These are phyloP conservation scores for Persicaria tinctoria DNA, from an alignment of 148 eudicot species.

Conservation along the genomic window DNA sequence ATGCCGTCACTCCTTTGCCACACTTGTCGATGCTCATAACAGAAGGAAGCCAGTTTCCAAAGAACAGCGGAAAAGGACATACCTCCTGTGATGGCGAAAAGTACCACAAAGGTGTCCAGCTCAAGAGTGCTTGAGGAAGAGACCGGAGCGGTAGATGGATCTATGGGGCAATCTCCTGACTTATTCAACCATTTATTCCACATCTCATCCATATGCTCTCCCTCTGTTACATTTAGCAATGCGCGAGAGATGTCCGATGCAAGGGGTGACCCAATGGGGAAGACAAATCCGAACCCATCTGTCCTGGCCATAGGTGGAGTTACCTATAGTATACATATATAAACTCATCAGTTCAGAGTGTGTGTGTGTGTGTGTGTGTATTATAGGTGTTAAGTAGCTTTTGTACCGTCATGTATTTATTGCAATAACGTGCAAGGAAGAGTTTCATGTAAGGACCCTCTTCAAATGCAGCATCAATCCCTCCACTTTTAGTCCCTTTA, in stretches of 20 bases:
- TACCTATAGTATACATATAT: background rate
- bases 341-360: too few relatives aligned
- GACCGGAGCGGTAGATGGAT: background rate
- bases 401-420: conserved; percentile 25
- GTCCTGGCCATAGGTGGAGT: conserved; percentile 39
- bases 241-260: conserved; percentile 27
- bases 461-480: conserved; percentile 11
- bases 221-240: conserved; percentile 28
- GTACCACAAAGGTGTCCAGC: too few relatives aligned
- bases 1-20: too few relatives aligned
- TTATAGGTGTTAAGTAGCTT: too few relatives aligned
- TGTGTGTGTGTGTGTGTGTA: too few relatives aligned
- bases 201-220: conserved; percentile 13
- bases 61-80: too few relatives aligned
- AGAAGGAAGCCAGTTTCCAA: too few relatives aligned
- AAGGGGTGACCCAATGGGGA: conserved; percentile 29
- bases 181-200: conserved; percentile 23
- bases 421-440: conserved; percentile 23
- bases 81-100: too few relatives aligned
- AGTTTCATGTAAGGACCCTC: conserved; percentile 29
- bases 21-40: too few relatives aligned
- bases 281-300: conserved; percentile 51
- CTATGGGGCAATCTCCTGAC: conserved; percentile 15
- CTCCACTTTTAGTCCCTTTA: conserved; percentile 8
- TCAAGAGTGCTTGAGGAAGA: background rate